phyloP scores from a whole-genome alignment of 2,329 filamentous ascomycete genomes.

The Cercospora sesami region DNA sequence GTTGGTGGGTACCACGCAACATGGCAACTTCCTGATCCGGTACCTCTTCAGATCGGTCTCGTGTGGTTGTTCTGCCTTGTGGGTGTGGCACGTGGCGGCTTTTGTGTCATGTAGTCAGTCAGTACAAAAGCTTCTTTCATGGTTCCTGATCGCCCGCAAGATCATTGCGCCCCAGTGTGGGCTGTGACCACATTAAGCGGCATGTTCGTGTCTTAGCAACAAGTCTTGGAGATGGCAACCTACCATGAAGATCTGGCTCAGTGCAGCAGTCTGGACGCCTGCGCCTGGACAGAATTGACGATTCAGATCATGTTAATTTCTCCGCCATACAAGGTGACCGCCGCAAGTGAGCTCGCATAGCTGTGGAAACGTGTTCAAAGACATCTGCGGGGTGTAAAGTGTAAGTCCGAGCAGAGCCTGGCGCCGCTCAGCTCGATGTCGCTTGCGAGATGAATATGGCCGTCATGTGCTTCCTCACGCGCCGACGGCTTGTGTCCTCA shows the following conservation, averaged over 20 bases:
- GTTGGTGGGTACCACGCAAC: not conserved
- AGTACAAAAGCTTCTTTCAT: not conserved
- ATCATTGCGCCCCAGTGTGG: not conserved
- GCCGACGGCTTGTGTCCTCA: not conserved
- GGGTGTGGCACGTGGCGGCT: not conserved
- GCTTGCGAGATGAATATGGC: not conserved
- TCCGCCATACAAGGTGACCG: not conserved
- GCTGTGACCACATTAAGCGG: not conserved
- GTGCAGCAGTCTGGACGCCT: not conserved
- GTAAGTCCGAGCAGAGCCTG: not conserved
- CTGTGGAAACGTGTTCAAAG: not conserved
- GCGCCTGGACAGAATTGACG: not conserved
- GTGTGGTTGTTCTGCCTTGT: not conserved
- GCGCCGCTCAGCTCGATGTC: not conserved
- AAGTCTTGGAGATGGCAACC: not conserved
- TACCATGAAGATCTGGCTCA: not conserved
- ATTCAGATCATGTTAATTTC: not conserved
- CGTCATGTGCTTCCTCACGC: not conserved
- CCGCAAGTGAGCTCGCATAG: too few species aligned
- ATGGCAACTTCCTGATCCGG: not conserved
- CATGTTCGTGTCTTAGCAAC: not conserved
- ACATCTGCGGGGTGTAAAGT: not conserved
- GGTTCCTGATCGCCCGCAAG: not conserved
- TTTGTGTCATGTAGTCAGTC: not conserved
- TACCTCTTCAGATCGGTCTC: not conserved